These are phyloP conservation scores for Paxillus involutus DNA, from an alignment of 768 basidiomycete genomes.

Conservation along the genomic window DNA sequence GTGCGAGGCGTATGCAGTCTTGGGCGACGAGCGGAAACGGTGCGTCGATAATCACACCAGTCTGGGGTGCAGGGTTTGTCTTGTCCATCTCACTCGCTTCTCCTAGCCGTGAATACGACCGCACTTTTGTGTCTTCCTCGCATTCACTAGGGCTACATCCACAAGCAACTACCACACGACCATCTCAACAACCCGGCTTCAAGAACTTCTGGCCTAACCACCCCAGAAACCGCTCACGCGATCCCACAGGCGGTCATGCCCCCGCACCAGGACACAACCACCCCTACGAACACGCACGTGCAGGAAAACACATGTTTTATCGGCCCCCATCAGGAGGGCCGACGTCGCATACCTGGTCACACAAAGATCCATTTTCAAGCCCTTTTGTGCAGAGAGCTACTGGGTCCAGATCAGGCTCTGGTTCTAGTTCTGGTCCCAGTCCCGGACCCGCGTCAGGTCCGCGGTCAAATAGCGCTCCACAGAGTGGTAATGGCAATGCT, in stretches of 20 bases:
- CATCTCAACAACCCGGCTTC: conserved; percentile 23
- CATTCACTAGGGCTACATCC: conserved; percentile 21
- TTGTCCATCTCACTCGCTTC: not conserved
- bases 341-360: conserved; percentile 4
- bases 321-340: conserved; percentile 4
- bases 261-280: conserved; percentile 10
- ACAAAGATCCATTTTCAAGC: conserved; percentile 21
- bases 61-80: not conserved
- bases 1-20: conserved; percentile 47
- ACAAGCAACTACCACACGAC: conserved; percentile 29
- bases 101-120: conserved; percentile 34
- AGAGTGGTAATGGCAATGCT: not conserved
- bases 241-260: conserved; percentile 6
- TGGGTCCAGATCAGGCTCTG: too few species aligned
- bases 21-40: conserved; percentile 48
- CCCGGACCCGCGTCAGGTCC: not conserved
- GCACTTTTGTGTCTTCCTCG: conserved; percentile 9
- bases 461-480: not conserved
- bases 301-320: not conserved
- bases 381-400: conserved; percentile 29
- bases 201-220: conserved; percentile 28
- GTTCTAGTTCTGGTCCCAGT: not conserved
- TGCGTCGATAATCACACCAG: conserved; percentile 12
- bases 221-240: conserved; percentile 20
- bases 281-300: conserved; percentile 6